Evolutionary conservation across 2,329 filamentous ascomycete genomes (phyloP).

Genomic region (Cadophora luteo-olivacea): DNA sequence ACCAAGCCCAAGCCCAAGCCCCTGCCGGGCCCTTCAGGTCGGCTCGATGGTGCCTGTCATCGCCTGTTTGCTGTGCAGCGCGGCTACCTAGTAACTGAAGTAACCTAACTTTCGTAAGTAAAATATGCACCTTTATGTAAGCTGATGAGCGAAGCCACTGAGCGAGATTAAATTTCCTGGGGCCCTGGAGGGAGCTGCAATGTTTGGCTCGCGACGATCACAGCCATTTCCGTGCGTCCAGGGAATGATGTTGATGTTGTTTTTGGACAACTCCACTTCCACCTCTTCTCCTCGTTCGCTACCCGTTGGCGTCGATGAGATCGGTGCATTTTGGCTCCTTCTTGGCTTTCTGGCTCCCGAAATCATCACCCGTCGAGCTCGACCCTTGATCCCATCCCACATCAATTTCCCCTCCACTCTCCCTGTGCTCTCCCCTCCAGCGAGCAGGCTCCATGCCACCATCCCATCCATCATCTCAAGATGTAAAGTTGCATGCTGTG

Average conservation of each 20-base stretch:
- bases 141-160: constrained; percentile 18
- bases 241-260: not conserved
- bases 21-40: not conserved
- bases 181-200: not conserved
- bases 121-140: constrained; percentile 16
- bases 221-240: not conserved
- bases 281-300: not conserved
- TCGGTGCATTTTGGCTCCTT: constrained; percentile 5
- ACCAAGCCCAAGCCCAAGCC: not conserved
- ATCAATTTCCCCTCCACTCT: constrained; percentile 4
- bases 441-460: too few relatives aligned
- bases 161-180: constrained; percentile 6
- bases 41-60: constrained; percentile 6
- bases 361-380: not conserved
- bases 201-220: not conserved
- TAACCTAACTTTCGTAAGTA: not conserved
- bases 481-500: constrained; percentile 21
- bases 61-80: constrained; percentile 3
- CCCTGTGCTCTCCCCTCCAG: not conserved
- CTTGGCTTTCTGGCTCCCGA: not conserved
- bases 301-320: not conserved
- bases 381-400: constrained; percentile 4
- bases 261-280: not conserved
- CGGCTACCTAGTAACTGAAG: not conserved
- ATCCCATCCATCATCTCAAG: constrained; percentile 1